Evolutionary conservation across 176 grass and related monocot species (phyloP).

Genomic region (Musa schizocarpa): DNA sequence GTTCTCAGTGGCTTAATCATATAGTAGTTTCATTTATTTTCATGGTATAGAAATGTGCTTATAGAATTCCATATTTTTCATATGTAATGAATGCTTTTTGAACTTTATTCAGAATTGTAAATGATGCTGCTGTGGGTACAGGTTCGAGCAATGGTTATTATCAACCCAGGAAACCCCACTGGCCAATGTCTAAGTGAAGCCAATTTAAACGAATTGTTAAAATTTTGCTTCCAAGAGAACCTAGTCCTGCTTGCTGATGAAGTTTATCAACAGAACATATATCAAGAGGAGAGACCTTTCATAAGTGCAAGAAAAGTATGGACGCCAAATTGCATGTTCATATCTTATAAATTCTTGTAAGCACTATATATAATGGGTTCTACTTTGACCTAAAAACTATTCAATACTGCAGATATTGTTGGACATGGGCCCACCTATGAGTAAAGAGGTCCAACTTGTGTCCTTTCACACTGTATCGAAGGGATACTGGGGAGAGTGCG

Average conservation of each 20-base stretch:
- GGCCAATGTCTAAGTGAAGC: conserved; percentile 93
- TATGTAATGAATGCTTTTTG: background rate
- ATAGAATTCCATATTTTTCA: background rate
- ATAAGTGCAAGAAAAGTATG: conserved; percentile 86
- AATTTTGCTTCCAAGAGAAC: conserved; percentile 76
- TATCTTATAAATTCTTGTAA: conserved; percentile 4
- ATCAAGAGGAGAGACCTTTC: conserved; percentile 89
- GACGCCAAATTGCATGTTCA: background rate
- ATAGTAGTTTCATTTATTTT: too few relatives aligned
- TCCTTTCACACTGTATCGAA: conserved; percentile 99
- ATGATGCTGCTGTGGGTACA: conserved; percentile 18
- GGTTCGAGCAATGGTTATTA: conserved; percentile 98
- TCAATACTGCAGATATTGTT: conserved; percentile 60
- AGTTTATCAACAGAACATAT: conserved; percentile 98
- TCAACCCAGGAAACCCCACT: conserved; percentile 97
- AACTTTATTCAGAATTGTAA: background rate
- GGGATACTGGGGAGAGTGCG: conserved; percentile 99
- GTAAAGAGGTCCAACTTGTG: conserved; percentile 83
- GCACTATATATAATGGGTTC: conserved; percentile 13
- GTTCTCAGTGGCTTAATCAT: too few relatives aligned
- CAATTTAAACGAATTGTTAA: conserved; percentile 72
- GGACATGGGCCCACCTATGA: conserved; percentile 64
- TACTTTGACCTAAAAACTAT: conserved; percentile 12
- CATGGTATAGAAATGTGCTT: background rate
- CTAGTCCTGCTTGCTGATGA: conserved; percentile 92